Evolutionary conservation across 441 rosid species (phyloP).

Genomic region (Pelargonium exstipulatum): DNA sequence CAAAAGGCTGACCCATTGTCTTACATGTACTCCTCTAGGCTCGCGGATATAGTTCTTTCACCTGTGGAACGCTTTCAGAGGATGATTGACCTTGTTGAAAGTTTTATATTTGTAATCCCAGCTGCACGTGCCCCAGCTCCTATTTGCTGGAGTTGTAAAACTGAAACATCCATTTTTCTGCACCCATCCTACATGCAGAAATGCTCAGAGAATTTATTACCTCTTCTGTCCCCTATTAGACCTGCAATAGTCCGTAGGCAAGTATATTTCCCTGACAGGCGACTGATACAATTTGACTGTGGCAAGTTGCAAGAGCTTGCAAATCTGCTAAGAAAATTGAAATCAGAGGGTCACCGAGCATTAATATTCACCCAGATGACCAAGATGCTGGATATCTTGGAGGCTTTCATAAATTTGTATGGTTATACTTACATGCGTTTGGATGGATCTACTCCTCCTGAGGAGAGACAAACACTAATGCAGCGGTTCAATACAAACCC

Average conservation of each 20-base stretch:
- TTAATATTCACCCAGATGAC: constrained; percentile 99
- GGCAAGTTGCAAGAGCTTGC: constrained; percentile 99
- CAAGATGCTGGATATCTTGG: constrained; percentile 97
- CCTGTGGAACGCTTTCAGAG: constrained; percentile 82
- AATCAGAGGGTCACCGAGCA: constrained; percentile 95
- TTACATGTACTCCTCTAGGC: constrained; percentile 61
- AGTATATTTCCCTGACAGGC: constrained; percentile 94
- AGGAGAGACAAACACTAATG: constrained; percentile 98
- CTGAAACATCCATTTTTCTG: constrained; percentile 53
- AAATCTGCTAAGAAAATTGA: constrained; percentile 74
- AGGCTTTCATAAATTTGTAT: constrained; percentile 93
- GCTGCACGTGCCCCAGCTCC: constrained; percentile 88
- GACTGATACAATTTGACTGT: constrained; percentile 97
- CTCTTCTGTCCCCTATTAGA: constrained; percentile 81
- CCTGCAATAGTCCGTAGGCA: constrained; percentile 97
- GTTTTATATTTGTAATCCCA: constrained; percentile 92
- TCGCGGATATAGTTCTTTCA: constrained; percentile 80
- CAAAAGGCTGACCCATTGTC: constrained; percentile 47
- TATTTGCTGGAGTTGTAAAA: constrained; percentile 83
- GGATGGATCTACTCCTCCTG: constrained; percentile 98
- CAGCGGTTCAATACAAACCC: constrained; percentile 99
- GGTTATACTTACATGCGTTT: constrained; percentile 99
- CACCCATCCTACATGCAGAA: constrained; percentile 51
- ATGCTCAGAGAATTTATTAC: constrained; percentile 63
- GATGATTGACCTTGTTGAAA: constrained; percentile 79